These are phyloP conservation scores for Pseudozyma sp. DNA, from an alignment of 1,284 basidiomycete genomes.

Conservation along the genomic window DNA sequence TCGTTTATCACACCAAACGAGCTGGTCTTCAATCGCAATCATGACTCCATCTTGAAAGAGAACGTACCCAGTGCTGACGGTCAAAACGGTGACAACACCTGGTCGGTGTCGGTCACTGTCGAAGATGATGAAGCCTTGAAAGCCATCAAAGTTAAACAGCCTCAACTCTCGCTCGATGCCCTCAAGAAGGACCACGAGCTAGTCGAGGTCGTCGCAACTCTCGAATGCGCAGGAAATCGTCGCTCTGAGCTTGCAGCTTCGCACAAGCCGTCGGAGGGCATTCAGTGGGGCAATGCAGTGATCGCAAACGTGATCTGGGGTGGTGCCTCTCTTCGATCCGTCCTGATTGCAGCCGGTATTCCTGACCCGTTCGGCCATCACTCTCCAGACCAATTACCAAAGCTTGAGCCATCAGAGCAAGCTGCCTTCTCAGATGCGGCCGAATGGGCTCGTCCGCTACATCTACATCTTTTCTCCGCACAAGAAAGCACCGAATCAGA, in stretches of 20 bases:
- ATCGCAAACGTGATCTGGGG: constrained; percentile 52
- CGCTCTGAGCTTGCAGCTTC: constrained; percentile 37
- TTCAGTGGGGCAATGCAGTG: constrained; percentile 51
- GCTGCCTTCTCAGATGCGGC: constrained; percentile 13
- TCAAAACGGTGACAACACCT: background rate
- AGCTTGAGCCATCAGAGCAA: constrained; percentile 29
- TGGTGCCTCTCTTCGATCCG: constrained; percentile 37
- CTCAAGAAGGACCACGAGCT: constrained; percentile 17
- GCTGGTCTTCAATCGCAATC: constrained; percentile 54
- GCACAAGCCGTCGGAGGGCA: constrained; percentile 41
- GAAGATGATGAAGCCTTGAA: constrained; percentile 10
- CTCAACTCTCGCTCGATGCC: constrained; percentile 12
- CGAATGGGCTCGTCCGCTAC: constrained; percentile 30
- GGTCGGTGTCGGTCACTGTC: constrained; percentile 26
- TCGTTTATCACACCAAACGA: constrained; percentile 47
- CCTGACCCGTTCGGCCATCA: constrained; percentile 48
- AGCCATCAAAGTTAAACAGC: background rate
- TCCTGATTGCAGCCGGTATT: constrained; percentile 41
- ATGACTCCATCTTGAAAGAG: constrained; percentile 33
- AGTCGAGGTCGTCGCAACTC: constrained; percentile 36
- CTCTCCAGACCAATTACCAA: constrained; percentile 1
- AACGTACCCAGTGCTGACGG: background rate
- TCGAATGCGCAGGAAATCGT: constrained; percentile 59
- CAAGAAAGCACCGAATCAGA: constrained; percentile 50
- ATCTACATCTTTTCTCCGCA: constrained; percentile 45